Percentiles rank a stretch among this genome's conserved stretches.
Conservation (phyloP, 2,329 filamentous ascomycete species). For the Calonectria pseudoreteaudii region DNA sequence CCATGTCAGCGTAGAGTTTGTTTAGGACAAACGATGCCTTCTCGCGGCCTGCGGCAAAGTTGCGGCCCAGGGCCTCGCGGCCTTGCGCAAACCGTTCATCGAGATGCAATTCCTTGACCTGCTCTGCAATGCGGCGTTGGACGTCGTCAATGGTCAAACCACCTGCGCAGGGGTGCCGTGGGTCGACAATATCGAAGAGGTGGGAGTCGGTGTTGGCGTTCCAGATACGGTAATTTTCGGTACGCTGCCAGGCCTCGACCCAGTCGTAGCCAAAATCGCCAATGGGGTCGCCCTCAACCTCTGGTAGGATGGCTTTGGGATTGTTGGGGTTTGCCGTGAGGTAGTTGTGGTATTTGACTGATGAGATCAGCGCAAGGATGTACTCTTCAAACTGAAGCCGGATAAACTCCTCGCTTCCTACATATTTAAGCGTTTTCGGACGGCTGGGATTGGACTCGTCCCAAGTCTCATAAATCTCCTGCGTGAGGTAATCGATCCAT, state of each 20-base stretch:
- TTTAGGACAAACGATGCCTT: constrained; percentile 90
- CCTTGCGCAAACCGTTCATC: constrained; percentile 90
- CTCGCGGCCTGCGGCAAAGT: constrained; percentile 87
- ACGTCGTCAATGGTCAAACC: constrained; percentile 95
- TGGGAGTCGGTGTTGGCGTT: constrained; percentile 83
- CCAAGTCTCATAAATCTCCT: constrained; percentile 96
- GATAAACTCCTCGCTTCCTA: constrained; percentile 97
- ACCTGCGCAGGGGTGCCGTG: constrained; percentile 91
- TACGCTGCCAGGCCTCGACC: constrained; percentile 87
- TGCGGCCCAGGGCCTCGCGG: constrained; percentile 86
- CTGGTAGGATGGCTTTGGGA: constrained; percentile 69
- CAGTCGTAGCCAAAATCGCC: constrained; percentile 87
- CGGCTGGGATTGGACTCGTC: constrained; percentile 89
- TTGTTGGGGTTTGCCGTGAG: constrained; percentile 78
- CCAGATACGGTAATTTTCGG: constrained; percentile 94
- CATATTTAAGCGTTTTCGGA: constrained; percentile 95
- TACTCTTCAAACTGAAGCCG: constrained; percentile 98
- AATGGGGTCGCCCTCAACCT: constrained; percentile 86
- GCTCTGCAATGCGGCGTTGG: constrained; percentile 87
- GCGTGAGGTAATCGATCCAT: constrained; percentile 96
- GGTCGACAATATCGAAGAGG: constrained; percentile 94
- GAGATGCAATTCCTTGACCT: constrained; percentile 92
- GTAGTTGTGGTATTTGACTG: constrained; percentile 89
- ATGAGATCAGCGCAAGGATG: constrained; percentile 86
- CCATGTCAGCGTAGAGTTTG: constrained; percentile 90